These are phyloP conservation scores for Diaporthe capsici DNA, from an alignment of 2,329 filamentous ascomycete genomes.

Conservation along the genomic window DNA sequence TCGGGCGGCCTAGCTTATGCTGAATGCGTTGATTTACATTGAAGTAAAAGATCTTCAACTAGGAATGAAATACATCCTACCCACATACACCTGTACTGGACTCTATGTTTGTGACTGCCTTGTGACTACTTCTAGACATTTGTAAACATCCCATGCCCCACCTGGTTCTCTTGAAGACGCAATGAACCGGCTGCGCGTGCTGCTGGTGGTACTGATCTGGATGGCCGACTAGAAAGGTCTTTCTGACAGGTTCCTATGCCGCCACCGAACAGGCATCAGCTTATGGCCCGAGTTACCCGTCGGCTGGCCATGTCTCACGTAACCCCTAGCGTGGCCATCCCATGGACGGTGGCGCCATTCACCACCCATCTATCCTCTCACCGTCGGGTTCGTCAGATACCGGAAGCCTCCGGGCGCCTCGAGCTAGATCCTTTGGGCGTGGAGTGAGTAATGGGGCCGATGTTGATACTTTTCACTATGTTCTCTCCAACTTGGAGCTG, in stretches of 20 bases:
- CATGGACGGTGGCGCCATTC: not conserved
- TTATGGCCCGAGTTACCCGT: not conserved
- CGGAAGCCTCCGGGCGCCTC: not conserved
- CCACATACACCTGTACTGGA: not conserved
- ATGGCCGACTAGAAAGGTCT: not conserved
- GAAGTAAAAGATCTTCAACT: not conserved
- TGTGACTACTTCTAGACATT: not conserved
- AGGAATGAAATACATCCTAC: slow-evolving; percentile 33
- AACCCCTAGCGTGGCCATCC: not conserved
- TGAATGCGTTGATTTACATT: slow-evolving; percentile 18
- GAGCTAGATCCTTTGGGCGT: not conserved
- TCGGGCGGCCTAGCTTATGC: slow-evolving; percentile 17
- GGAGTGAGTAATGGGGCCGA: not conserved
- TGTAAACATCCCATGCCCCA: not conserved
- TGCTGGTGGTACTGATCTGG: not conserved
- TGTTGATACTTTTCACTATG: not conserved
- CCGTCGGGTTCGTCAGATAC: not conserved
- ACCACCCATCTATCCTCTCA: not conserved
- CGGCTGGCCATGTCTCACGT: not conserved
- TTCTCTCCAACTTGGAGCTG: not conserved
- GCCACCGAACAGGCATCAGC: not conserved
- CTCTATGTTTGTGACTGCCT: not conserved
- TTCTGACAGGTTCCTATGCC: not conserved
- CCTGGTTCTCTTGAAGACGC: not conserved
- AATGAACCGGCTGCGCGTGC: not conserved